Evolutionary conservation across 1,284 basidiomycete species (phyloP), one percentile per base, ranked within the genome.

Genomic region (Volvariella volvacea): DNA sequence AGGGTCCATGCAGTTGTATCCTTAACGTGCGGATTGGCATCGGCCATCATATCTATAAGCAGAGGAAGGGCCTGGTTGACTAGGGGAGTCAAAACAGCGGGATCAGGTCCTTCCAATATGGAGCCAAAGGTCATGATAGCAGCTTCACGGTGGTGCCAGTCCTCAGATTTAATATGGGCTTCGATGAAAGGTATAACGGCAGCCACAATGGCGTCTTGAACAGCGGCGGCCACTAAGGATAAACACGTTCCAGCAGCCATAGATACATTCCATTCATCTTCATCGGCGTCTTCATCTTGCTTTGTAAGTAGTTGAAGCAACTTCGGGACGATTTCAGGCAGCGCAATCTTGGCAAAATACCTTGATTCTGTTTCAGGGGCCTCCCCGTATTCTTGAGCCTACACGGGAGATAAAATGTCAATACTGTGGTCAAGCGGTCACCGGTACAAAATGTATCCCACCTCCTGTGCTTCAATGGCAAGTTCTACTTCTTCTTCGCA

Each of bases 1-100:
- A 99, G 75, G 0, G 96, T 98, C 95, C 96, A 99, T 1, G 96
- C 94, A 15, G 92, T 92, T 1, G 93, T 96, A 63, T 99, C 96
- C 65, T 94, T 92, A 55, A 99, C 96, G 49, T 92, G 87, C 2
- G 81, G 48, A 54, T 92, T 87, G 38, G 74, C 62, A 65, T 98
- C 95, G 41, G 72, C 75, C 83, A 99, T 93, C 93, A 98, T 97
- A 57, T 85, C 84, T 59, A 99, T 92, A 48, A 99, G 77, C 39
- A 94, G 86, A 14, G 92, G 91, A 4, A 99, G 75, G 2, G 96
- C 95, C 65, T 98, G 93, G 55, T 88, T 82, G 52, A 98, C 94
- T 34, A 99, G 82, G 17, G 93, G 92, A 17, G 83, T 86, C 40
- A 99, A 79, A 32, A 91, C 83, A 34, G 70, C 68, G 25, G 91